These are phyloP conservation scores for Aspergillus diversus DNA, from an alignment of 495 filamentous ascomycete species.

Conservation along the genomic window DNA sequence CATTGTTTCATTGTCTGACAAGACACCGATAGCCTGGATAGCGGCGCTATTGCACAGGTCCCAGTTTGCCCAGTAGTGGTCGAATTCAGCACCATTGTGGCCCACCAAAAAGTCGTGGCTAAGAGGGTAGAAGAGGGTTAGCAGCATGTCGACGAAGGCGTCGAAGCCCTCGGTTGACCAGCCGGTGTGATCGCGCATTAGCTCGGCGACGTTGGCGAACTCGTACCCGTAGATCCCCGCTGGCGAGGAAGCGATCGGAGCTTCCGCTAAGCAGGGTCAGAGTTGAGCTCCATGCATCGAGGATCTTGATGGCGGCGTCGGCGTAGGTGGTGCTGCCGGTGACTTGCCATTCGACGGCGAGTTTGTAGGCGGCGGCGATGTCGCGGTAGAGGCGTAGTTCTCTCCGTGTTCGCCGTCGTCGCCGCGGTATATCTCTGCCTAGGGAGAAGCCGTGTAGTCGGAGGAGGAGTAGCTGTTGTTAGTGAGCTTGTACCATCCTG, in stretches of 20 bases:
- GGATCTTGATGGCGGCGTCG: constrained; percentile 35
- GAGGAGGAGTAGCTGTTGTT: no score
- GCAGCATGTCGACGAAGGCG: constrained; percentile 33
- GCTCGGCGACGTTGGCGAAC: constrained; percentile 49
- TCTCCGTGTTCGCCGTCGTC: constrained; percentile 26
- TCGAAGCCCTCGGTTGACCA: constrained; percentile 28
- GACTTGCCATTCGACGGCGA: constrained; percentile 46
- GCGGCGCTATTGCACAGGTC: constrained; percentile 49
- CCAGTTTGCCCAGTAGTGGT: constrained; percentile 53
- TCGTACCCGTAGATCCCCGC: constrained; percentile 50
- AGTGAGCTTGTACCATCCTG: constrained; percentile 38
- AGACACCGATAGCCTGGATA: constrained; percentile 41
- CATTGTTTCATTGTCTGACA: constrained; percentile 46
- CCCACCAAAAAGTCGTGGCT: constrained; percentile 36
- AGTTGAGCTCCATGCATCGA: constrained; percentile 44
- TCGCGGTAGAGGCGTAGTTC: constrained; percentile 45
- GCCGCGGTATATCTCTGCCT: constrained; percentile 38
- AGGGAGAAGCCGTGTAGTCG: constrained; percentile 2
- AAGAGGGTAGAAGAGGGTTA: constrained; percentile 38
- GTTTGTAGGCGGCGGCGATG: constrained; percentile 41
- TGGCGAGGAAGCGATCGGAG: constrained; percentile 43
- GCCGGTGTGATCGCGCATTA: constrained; percentile 40
- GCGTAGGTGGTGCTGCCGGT: constrained; percentile 39
- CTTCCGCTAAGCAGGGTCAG: constrained; percentile 38
- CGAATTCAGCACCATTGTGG: constrained; percentile 33